Base-by-base conservation (phyloP, 1,139 yeast genomes). In the Kodamaea anthophila region DNA sequence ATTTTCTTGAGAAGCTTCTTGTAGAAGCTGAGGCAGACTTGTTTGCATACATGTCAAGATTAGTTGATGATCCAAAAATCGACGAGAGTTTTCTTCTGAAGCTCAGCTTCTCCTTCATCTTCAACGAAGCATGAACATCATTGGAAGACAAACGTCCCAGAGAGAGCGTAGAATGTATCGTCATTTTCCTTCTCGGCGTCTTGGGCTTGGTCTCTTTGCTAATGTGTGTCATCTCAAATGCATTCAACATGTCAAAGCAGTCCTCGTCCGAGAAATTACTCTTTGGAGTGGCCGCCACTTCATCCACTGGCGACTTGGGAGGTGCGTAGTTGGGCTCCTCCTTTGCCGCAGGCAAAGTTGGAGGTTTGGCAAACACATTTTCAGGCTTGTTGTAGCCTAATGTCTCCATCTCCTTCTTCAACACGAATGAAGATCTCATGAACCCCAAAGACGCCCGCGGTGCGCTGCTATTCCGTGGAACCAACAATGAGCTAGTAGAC, bases 331-430 rank as follows among this genome's bases (percentile, higher is more conserved):
- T 8, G 23, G 31, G 30, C 10, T 21, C 32, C 14, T 22, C 15
- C 32, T 31, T 31, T 19, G 49, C 57, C 12, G 54, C 55, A 16
- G 61, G 60, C 24, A 54, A 47, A 10, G 51, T 42, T 18, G 58
- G 59, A 13, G 61, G 59, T 32, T 46, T 47, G 22, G 41, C 37
- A 31, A 46, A 48, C 10, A 55, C 60, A 40, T 56, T 55, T 38
- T 58, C 64, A 14, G 65, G 58, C 18, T 41, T 35, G 34, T 57
- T 55, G 41, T 29, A 54, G 7, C 65, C 65, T 33, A 48, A 36
- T 13, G 31, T 35, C 28, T 44, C 42, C 47, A 48, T 49, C 29
- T 48, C 54, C 39, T 45, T 44, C 43, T 49, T 49, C 43, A 52
- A 47, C 20, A 52, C 44, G 34, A 46, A 56, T 11, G 59, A 57